Evolutionary conservation across 192 early-diverging fungal genomes (phyloP), one percentile per base, ranked within the genome.

Genomic region (Coemansia asiatica): DNA sequence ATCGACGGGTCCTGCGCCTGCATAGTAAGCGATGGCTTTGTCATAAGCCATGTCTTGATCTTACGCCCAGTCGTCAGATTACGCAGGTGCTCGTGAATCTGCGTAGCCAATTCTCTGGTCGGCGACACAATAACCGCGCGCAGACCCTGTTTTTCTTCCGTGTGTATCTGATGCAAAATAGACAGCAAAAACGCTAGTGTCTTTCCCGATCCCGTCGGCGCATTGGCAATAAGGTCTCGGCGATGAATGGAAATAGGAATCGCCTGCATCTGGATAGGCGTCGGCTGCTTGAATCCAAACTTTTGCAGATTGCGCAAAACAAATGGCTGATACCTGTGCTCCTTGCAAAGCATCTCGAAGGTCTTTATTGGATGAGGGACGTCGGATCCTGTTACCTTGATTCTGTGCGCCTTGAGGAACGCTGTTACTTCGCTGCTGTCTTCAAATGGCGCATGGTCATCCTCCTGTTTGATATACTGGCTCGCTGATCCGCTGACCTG

Each of bases 201-300:
- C 80, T 99, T 99, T 71, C 97, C 97, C 6, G 95, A 96, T 60
- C 97, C 96, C 21, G 97, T 99, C 33, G 95, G 97, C 9, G 97
- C 94, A 77, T 92, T 92, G 2, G 94, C 92, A 84, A 99, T 95
- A 3, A 99, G 33, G 72, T 99, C 97, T 15, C 94, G 87, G n/a
- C 87, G 86, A 47, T 95, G 90, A n/a, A 97, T 71, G 29, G 94
- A 85, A 6, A 96, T 85, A 7, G 95, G 93, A 21, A 94, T 85
- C 0, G 92, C 85, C 72, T 97, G 95, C 94, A 97, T 95, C 71
- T 97, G 95, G 75, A 97, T 93, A 0, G 94, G 86, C 12, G 95
- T 96, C 6, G 94, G 95, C 19, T 84, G 81, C 38, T 79, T 82
- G 68, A 93, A 96, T 22, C 88, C 85, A 57, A 75, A 76, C 12